Evolutionary conservation across 78 protist species (phyloP).

Genomic region (Dictyostelium purpureum): DNA sequence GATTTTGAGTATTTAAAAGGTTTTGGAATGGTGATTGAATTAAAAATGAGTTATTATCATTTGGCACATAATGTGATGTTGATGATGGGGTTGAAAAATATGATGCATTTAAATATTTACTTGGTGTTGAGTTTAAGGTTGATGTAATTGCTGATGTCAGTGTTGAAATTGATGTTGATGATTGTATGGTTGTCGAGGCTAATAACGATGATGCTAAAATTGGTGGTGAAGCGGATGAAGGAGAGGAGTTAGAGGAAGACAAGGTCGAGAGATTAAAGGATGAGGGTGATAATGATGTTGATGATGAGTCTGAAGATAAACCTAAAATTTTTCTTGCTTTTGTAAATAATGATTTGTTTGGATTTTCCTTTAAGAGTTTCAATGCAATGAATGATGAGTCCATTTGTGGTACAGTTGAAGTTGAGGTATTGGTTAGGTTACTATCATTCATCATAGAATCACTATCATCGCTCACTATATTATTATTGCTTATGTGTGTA

Average conservation of each 20-base stretch:
- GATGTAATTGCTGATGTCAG: background rate
- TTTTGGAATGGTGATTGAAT: background rate
- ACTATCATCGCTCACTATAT: background rate
- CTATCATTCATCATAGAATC: no score
- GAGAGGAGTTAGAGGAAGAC: background rate
- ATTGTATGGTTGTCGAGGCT: background rate
- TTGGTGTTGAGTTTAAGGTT: background rate
- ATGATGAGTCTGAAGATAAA: background rate
- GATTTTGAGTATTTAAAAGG: background rate
- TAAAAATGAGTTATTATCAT: background rate
- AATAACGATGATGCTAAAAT: background rate
- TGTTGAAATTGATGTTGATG: background rate
- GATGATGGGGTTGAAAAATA: background rate
- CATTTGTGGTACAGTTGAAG: background rate
- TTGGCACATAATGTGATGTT: background rate
- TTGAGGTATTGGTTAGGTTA: background rate
- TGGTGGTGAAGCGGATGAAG: background rate
- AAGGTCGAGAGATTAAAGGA: background rate
- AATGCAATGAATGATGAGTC: slow-evolving; percentile 59
- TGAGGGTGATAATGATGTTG: background rate
- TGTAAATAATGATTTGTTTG: slow-evolving; percentile 23
- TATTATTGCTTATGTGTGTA: background rate
- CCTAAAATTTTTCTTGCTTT: slow-evolving; percentile 43
- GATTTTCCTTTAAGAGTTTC: slow-evolving; percentile 18
- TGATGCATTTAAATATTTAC: background rate